Base-by-base conservation (phyloP, 2,329 filamentous ascomycete genomes). In the Colletotrichum zoysiae region DNA sequence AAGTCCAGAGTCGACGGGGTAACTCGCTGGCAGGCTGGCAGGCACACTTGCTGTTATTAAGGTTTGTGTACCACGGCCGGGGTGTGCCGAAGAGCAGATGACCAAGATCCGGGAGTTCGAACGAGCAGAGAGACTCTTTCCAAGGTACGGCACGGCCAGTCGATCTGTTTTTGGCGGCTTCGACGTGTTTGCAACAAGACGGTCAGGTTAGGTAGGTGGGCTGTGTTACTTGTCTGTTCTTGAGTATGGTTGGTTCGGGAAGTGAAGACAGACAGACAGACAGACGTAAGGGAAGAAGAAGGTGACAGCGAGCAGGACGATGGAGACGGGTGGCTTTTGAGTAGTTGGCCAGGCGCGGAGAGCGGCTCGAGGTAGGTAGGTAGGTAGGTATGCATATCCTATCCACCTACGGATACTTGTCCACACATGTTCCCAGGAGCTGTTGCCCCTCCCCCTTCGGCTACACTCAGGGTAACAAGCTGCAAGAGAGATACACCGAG, bases 401-500 rank as follows among this genome's bases (percentile, higher is more conserved):
- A 67, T 65, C 66, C 66, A 69, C 66, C 40, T 42, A 30, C 30
- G 30, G 30, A 30, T 30, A 55, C 42, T 46, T 42, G 57, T 48
- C 30, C 61, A 57, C 40, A 70, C 64, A 60, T 67, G 67, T 42
- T 50, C 56, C 44, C 30, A 38, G 58, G 58, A 53, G 64, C 51
- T 62, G 65, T 67, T 58, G 50, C 42, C 63, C 57, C 69, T 53
- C 63, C 69, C 58, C 58, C 44, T 71, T 59, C 51, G 58, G 58
- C 58, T 42, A 68, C 58, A 68, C 58, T 73, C 64, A 64, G 72
- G 62, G 70, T 73, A 74, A 66, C 72, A 65, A 73, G 72, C 68
- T 70, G 69, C 73, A 56, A 71, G 62, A 65, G 71, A 74, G 71
- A 74, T 74, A 71, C 59, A 65, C 70, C 71, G 73, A 74, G 66